Percentiles rank a stretch among this genome's conserved stretches.
Evolutionary conservation across 306 rosid species (phyloP).

Genomic region (Hippophae gyantsensis): DNA sequence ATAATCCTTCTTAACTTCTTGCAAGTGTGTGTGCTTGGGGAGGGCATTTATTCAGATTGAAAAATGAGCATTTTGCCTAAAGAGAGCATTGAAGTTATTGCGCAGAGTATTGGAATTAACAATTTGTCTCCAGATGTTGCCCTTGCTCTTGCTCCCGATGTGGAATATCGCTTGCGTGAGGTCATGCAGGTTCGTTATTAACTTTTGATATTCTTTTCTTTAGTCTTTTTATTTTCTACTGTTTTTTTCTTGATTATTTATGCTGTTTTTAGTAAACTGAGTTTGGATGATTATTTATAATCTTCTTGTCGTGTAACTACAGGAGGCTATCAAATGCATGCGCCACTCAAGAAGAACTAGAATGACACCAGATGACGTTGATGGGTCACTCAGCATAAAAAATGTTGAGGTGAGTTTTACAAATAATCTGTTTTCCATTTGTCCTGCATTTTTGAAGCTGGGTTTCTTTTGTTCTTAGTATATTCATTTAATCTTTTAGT

Average conservation of each 20-base stretch:
- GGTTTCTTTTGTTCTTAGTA: conserved; percentile 3
- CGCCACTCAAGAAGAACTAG: conserved; percentile 73
- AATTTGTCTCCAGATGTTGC: conserved; percentile 78
- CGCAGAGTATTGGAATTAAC: conserved; percentile 75
- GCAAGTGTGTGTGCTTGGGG: background rate
- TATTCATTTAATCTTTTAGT: background rate
- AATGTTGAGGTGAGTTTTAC: conserved; percentile 60
- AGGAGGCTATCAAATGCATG: conserved; percentile 98
- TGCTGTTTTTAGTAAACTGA: background rate
- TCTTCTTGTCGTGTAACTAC: conserved; percentile 17
- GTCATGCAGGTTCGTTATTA: conserved; percentile 62
- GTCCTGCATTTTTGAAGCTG: background rate
- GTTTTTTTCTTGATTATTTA: background rate
- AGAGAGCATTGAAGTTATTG: conserved; percentile 81
- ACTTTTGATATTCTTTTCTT: background rate
- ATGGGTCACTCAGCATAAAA: conserved; percentile 71
- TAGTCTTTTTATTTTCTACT: background rate
- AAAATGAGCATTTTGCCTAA: conserved; percentile 67
- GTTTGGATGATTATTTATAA: background rate
- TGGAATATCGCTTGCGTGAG: conserved; percentile 90
- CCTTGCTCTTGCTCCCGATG: conserved; percentile 78
- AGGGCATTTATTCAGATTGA: background rate
- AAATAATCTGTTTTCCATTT: background rate
- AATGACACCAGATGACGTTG: conserved; percentile 75
- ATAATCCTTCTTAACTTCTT: too few species aligned